Conservation (phyloP, 352 stramenopile genomes). For the Globisporangium paroecandrum region DNA sequence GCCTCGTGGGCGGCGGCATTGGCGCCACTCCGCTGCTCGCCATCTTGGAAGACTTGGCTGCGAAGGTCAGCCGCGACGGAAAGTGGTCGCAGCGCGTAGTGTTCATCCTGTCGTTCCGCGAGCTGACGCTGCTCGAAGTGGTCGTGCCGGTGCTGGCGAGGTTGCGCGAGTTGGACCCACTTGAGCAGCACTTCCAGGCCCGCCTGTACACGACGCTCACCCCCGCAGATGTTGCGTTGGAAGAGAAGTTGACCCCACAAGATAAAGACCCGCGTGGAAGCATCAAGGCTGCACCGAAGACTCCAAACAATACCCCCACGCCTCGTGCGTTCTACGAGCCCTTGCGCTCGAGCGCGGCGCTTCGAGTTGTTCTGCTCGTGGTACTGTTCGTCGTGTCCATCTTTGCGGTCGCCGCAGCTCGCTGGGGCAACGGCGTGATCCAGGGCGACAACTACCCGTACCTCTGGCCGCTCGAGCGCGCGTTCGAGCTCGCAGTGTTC, state of each 20-base stretch:
- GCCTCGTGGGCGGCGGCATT: constrained; percentile 43
- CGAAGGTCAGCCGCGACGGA: constrained; percentile 26
- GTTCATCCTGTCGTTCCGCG: constrained; percentile 41
- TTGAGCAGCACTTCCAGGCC: constrained; percentile 30
- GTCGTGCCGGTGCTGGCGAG: constrained; percentile 29
- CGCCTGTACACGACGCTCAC: constrained; percentile 30
- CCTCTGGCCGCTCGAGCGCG: constrained; percentile 52
- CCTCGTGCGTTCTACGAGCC: constrained; percentile 49
- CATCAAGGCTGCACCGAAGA: constrained; percentile 17
- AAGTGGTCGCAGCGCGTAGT: constrained; percentile 36
- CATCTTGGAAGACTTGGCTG: constrained; percentile 42
- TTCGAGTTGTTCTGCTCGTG: constrained; percentile 35
- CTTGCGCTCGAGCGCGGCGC: constrained; percentile 37
- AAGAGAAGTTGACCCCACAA: not conserved
- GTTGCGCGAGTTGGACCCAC: constrained; percentile 35
- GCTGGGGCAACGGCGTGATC: constrained; percentile 51
- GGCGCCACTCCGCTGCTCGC: constrained; percentile 42
- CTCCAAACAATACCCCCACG: not conserved
- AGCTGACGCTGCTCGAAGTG: constrained; percentile 32
- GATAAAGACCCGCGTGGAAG: not conserved
- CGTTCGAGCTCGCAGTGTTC: constrained; percentile 47
- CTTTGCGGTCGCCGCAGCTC: constrained; percentile 29
- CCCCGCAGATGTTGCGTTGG: constrained; percentile 19
- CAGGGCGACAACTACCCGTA: constrained; percentile 40
- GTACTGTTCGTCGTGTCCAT: constrained; percentile 37